A percentile compares a stretch with the other conserved stretches of the same genome.
phyloP scores from a whole-genome alignment of 345 rosid species.

The Moringa oleifera region DNA sequence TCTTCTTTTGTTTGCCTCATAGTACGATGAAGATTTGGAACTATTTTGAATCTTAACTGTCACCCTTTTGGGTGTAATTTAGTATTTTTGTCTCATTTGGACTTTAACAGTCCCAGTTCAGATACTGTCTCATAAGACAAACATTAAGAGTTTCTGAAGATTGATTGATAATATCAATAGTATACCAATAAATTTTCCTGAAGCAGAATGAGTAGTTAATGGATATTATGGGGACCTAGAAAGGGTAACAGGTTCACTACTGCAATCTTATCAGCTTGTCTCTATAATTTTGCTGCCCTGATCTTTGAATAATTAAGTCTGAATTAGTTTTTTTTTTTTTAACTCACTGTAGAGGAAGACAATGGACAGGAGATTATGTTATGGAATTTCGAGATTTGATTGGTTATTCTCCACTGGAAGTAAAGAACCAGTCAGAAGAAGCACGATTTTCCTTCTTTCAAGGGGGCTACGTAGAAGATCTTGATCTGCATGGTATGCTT shows the following conservation, averaged over 20 bases:
- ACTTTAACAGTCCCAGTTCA: neutral
- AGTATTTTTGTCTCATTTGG: neutral
- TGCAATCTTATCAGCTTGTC: neutral
- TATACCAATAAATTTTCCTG: too few species aligned
- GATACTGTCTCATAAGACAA: neutral
- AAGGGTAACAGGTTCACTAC: too few species aligned
- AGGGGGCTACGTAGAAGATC: conserved; percentile 79
- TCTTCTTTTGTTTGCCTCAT: too few species aligned
- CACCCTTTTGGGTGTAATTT: neutral
- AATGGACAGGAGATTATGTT: conserved; percentile 87
- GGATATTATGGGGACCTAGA: too few species aligned
- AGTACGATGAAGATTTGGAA: too few species aligned
- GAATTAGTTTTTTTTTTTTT: conserved; percentile 1
- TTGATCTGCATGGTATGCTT: conserved; percentile 37
- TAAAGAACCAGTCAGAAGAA: conserved; percentile 48
- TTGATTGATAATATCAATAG: neutral
- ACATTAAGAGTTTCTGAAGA: neutral
- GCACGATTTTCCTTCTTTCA: conserved; percentile 80
- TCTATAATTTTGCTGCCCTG: conserved; percentile 5
- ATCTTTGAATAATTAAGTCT: conserved; percentile 3
- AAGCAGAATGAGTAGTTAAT: too few species aligned
- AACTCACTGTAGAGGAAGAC: conserved; percentile 52
- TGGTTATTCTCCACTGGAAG: conserved; percentile 34
- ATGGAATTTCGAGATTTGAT: conserved; percentile 76
- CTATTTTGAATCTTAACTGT: neutral